These are phyloP conservation scores for Yamadazyma spencermartinsiae DNA, from an alignment of 1,139 yeast genomes.

Conservation along the genomic window DNA sequence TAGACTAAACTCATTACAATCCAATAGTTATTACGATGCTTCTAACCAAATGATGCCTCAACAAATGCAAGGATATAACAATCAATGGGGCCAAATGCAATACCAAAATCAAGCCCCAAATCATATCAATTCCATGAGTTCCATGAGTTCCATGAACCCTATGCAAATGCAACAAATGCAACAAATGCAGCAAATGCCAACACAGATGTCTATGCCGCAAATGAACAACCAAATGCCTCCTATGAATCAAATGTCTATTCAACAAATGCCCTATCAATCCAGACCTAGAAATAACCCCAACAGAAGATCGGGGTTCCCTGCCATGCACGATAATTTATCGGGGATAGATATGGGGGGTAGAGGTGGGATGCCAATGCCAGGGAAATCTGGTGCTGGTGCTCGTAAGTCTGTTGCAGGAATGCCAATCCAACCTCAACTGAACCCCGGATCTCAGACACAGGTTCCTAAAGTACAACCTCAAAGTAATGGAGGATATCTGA, in stretches of 20 bases:
- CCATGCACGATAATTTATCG: constrained; percentile 31
- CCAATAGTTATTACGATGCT: constrained; percentile 13
- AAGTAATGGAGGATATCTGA: not conserved
- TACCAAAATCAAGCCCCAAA: constrained; percentile 3
- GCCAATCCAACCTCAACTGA: not conserved
- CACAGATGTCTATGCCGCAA: constrained; percentile 15
- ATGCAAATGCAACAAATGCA: constrained; percentile 10
- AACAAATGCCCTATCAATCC: constrained; percentile 11
- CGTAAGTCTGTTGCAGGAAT: constrained; percentile 16
- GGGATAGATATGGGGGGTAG: constrained; percentile 50
- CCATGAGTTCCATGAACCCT: constrained; percentile 8
- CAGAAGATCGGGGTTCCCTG: constrained; percentile 40
- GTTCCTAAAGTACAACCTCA: not conserved
- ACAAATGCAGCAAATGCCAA: constrained; percentile 9
- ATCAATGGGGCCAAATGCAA: constrained; percentile 2
- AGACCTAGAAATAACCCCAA: constrained; percentile 20
- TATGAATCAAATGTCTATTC: constrained; percentile 8
- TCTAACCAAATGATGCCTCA: constrained; percentile 12
- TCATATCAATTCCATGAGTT: constrained; percentile 7
- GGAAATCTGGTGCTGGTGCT: constrained; percentile 13
- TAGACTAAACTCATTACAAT: constrained; percentile 18
- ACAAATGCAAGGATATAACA: constrained; percentile 12
- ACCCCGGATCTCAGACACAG: not conserved
- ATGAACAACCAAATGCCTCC: constrained; percentile 2
- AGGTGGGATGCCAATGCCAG: constrained; percentile 50